Conservation (phyloP, 371 early-diverging fungal genomes). For the Chytridium lagenaria region DNA sequence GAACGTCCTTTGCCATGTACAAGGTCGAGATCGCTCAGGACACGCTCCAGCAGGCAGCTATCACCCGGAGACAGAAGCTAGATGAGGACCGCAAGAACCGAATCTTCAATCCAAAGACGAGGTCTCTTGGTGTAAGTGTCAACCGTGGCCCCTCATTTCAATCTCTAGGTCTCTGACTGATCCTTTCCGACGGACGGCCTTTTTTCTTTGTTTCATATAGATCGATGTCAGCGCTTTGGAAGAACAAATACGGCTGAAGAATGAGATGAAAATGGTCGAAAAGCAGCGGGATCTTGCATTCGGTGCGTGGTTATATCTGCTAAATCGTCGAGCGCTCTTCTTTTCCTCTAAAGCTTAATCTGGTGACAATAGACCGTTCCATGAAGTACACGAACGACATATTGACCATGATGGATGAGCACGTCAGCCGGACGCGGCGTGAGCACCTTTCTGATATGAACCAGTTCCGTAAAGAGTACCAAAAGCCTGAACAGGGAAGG, state of each 20-base stretch:
- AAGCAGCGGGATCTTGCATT: slow-evolving; percentile 47
- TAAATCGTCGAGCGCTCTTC: background rate
- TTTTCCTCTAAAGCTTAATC: too few relatives aligned
- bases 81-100: slow-evolving; percentile 60
- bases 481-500: slow-evolving; percentile 44
- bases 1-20: slow-evolving; percentile 61
- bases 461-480: slow-evolving; percentile 49
- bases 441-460: slow-evolving; percentile 43
- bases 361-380: slow-evolving; percentile 48
- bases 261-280: slow-evolving; percentile 50
- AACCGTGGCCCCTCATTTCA: background rate
- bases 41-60: slow-evolving; percentile 52
- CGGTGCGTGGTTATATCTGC: slow-evolving; percentile 35
- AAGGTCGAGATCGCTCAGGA: slow-evolving; percentile 58
- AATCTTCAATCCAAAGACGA: slow-evolving; percentile 59
- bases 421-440: slow-evolving; percentile 39
- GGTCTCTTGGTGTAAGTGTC: slow-evolving; percentile 55
- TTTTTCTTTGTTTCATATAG: too few relatives aligned
- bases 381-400: slow-evolving; percentile 47
- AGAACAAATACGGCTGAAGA: slow-evolving; percentile 57
- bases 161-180: background rate
- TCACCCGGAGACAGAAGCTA: slow-evolving; percentile 49
- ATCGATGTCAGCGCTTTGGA: slow-evolving; percentile 58
- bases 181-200: too few relatives aligned
- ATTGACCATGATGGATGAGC: slow-evolving; percentile 52